These are phyloP conservation scores for Globisporangium carolinianum DNA, from an alignment of 352 stramenopile genomes.

Conservation along the genomic window DNA sequence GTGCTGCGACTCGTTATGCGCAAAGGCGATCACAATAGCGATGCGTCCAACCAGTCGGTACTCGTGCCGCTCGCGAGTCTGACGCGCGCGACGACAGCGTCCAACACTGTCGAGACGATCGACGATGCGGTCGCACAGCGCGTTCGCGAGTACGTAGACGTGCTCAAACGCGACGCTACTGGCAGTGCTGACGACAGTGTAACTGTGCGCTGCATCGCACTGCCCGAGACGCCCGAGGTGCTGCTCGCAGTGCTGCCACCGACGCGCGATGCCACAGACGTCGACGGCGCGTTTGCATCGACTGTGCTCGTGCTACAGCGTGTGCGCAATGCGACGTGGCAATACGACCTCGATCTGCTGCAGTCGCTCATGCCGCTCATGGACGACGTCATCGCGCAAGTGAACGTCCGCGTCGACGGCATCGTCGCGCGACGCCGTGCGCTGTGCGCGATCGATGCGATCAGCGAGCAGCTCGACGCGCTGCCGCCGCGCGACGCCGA, in stretches of 20 bases:
- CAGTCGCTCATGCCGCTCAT: slow-evolving; percentile 28
- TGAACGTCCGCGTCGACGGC: slow-evolving; percentile 42
- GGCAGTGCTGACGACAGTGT: neutral
- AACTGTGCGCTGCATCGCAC: slow-evolving; percentile 5
- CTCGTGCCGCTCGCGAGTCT: neutral
- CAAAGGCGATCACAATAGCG: no score
- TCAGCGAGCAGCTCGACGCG: slow-evolving; percentile 11
- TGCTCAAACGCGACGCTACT: neutral
- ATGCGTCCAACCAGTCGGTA: no score
- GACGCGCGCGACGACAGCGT: neutral
- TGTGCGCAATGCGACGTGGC: slow-evolving; percentile 37
- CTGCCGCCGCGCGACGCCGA: slow-evolving; percentile 6
- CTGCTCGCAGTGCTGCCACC: slow-evolving; percentile 13
- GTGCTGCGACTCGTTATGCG: slow-evolving; percentile 18
- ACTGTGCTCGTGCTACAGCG: slow-evolving; percentile 44
- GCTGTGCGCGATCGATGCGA: slow-evolving; percentile 15
- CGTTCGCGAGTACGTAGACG: slow-evolving; percentile 8
- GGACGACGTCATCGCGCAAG: slow-evolving; percentile 30
- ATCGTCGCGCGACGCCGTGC: slow-evolving; percentile 32
- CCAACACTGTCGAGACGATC: neutral
- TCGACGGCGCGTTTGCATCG: slow-evolving; percentile 10
- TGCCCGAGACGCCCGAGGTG: slow-evolving; percentile 13
- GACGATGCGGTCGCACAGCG: neutral
- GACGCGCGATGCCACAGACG: slow-evolving; percentile 25
- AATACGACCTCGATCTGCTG: slow-evolving; percentile 56